These are phyloP conservation scores for Alternaria sp. DNA, from an alignment of 2,329 filamentous ascomycete genomes.

Conservation along the genomic window DNA sequence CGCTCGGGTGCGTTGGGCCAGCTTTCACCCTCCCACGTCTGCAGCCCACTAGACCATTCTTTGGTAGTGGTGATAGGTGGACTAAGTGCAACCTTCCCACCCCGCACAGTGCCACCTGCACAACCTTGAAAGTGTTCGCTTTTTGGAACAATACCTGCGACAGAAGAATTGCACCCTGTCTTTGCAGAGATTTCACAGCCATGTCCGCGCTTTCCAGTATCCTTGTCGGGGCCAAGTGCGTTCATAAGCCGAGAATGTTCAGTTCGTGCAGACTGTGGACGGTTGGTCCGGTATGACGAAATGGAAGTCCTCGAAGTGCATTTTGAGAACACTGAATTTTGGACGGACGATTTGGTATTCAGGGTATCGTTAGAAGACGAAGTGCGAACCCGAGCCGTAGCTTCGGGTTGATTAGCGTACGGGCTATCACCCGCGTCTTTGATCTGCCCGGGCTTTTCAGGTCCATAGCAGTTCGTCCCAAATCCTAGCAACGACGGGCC, in stretches of 20 bases:
- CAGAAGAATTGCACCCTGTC: not conserved
- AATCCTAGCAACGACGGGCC: not conserved
- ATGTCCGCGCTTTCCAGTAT: not conserved
- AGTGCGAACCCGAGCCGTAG: not conserved
- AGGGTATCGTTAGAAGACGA: not conserved
- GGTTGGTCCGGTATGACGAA: slow-evolving; percentile 6
- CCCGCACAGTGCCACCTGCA: not conserved
- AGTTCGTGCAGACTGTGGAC: not conserved
- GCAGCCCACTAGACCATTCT: not conserved
- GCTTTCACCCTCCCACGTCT: not conserved
- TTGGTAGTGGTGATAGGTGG: not conserved
- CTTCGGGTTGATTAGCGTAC: not conserved
- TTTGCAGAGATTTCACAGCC: not conserved
- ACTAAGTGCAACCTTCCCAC: not conserved
- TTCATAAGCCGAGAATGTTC: not conserved
- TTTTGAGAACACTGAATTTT: not conserved
- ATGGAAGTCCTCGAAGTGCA: slow-evolving; percentile 1
- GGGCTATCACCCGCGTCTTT: not conserved
- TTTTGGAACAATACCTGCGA: not conserved
- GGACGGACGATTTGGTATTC: not conserved
- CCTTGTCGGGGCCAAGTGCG: not conserved
- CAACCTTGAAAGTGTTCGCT: not conserved
- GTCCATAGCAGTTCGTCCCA: not conserved
- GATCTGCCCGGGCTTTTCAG: not conserved
- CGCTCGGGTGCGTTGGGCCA: not conserved